A percentile compares a stretch with the other conserved stretches of the same genome.
Evolutionary conservation across 2,329 filamentous ascomycete genomes (phyloP).

Genomic region (Penicillium sp.): DNA sequence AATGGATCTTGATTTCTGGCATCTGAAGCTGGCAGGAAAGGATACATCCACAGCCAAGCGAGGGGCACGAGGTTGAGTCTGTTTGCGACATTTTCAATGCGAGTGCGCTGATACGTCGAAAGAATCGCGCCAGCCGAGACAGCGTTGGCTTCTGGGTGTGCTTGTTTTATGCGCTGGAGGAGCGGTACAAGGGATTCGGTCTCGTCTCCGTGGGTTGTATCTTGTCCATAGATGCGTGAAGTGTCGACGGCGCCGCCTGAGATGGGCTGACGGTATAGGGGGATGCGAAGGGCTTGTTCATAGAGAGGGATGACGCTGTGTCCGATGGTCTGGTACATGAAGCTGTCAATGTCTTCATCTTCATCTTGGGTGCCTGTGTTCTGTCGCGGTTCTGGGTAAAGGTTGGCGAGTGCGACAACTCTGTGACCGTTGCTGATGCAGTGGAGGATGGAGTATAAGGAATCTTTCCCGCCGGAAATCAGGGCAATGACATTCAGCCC

Average conservation of each 20-base stretch:
- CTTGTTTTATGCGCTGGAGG: constrained; percentile 64
- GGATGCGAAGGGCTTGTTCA: constrained; percentile 72
- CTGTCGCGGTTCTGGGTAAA: constrained; percentile 60
- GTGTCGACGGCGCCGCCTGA: constrained; percentile 69
- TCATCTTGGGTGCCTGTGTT: constrained; percentile 12
- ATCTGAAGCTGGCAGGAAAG: constrained; percentile 61
- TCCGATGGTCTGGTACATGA: constrained; percentile 99
- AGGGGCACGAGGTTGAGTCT: constrained; percentile 80
- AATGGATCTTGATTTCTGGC: constrained; percentile 22
- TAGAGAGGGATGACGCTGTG: constrained; percentile 86
- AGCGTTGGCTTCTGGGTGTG: constrained; percentile 80
- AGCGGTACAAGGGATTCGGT: constrained; percentile 84
- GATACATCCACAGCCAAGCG: constrained; percentile 91
- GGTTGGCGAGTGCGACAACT: constrained; percentile 84
- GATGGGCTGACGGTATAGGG: constrained; percentile 81
- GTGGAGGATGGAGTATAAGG: constrained; percentile 89
- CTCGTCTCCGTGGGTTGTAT: constrained; percentile 62
- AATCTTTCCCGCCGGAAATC: constrained; percentile 96
- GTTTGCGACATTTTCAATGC: constrained; percentile 89
- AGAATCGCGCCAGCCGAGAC: constrained; percentile 89
- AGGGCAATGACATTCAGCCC: constrained; percentile 78
- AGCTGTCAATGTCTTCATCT: constrained; percentile 79
- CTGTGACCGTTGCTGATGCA: constrained; percentile 82
- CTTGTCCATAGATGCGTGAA: constrained; percentile 67
- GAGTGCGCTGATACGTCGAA: constrained; percentile 91